A percentile compares a stretch with the other conserved stretches of the same genome.
Evolutionary conservation across 1,284 basidiomycete genomes (phyloP).

Genomic region (Ustanciosporium gigantosporum): DNA sequence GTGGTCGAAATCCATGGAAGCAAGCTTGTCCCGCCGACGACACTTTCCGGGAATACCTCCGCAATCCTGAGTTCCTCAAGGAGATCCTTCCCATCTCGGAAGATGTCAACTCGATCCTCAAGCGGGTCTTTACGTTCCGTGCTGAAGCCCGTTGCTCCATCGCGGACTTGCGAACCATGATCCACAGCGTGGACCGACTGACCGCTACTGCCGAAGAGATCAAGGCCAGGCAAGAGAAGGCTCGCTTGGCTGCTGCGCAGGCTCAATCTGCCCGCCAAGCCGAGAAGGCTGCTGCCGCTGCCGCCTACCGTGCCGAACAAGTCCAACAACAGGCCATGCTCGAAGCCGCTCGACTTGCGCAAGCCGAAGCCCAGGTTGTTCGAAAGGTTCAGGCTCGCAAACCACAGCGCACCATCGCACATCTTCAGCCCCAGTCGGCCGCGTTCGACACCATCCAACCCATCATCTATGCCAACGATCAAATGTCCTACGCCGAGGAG

Average conservation of each 20-base stretch:
- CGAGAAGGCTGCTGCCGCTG: conserved; percentile 32
- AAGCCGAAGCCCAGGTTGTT: conserved; percentile 9
- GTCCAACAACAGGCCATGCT: conserved; percentile 24
- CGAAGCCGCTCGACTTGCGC: conserved; percentile 23
- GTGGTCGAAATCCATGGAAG: conserved; percentile 85
- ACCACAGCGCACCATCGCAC: conserved; percentile 11
- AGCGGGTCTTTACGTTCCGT: conserved; percentile 55
- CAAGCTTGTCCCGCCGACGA: conserved; percentile 74
- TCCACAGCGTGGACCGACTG: conserved; percentile 48
- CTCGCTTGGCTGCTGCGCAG: conserved; percentile 31
- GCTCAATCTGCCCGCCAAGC: conserved; percentile 29
- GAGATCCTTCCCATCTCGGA: conserved; percentile 59
- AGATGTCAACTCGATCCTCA: conserved; percentile 55
- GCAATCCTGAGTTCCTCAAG: conserved; percentile 54
- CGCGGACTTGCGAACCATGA: conserved; percentile 44
- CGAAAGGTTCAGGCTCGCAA: conserved; percentile 25
- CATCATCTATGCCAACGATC: conserved; percentile 13
- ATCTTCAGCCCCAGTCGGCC: conserved; percentile 26
- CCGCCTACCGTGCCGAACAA: conserved; percentile 19
- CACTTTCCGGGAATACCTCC: conserved; percentile 66
- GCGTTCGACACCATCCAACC: conserved; percentile 13
- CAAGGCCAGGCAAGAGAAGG: conserved; percentile 29
- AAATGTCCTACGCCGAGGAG: conserved; percentile 1
- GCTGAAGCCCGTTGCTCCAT: conserved; percentile 52
- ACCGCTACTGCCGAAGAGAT: conserved; percentile 55